Conservation (phyloP, 2,329 filamentous ascomycete species). For the Pseudocercospora crystallina region DNA sequence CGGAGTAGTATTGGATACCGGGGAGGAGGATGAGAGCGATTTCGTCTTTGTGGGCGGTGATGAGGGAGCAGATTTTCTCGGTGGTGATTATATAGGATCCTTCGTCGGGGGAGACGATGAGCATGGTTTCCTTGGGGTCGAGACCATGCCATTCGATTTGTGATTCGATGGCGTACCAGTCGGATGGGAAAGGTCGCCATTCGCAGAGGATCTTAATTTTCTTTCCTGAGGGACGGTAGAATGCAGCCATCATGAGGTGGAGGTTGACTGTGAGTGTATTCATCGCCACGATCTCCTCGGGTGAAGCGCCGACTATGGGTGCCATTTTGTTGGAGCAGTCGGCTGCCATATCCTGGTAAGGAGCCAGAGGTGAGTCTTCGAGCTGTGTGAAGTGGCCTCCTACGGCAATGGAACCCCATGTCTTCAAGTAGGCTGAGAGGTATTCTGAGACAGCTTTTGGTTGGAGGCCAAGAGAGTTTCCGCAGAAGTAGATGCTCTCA, state of each 20-base stretch:
- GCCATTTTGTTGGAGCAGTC: conserved; percentile 68
- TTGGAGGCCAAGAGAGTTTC: conserved; percentile 84
- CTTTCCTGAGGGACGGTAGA: conserved; percentile 68
- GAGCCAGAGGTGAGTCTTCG: conserved; percentile 63
- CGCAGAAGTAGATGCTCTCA: conserved; percentile 75
- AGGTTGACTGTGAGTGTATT: conserved; percentile 79
- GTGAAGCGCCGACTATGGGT: conserved; percentile 69
- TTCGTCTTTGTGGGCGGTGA: conserved; percentile 70
- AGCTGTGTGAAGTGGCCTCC: conserved; percentile 63
- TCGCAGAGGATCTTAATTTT: conserved; percentile 80
- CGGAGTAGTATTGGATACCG: conserved; percentile 88
- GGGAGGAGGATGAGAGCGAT: conserved; percentile 78
- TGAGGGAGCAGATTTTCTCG: conserved; percentile 67
- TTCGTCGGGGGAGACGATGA: conserved; percentile 66
- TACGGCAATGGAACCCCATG: conserved; percentile 84
- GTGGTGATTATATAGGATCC: conserved; percentile 63
- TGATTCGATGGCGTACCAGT: conserved; percentile 82
- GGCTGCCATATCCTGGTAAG: conserved; percentile 78
- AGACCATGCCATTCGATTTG: conserved; percentile 72
- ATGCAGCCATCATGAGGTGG: conserved; percentile 80
- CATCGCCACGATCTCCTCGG: conserved; percentile 80
- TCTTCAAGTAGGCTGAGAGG: conserved; percentile 70
- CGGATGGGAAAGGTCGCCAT: conserved; percentile 85
- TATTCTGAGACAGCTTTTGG: conserved; percentile 66
- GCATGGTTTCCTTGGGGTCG: conserved; percentile 66